Base-by-base conservation (phyloP, 1,139 yeast species). In the Sugiyamaella xylanicola region DNA sequence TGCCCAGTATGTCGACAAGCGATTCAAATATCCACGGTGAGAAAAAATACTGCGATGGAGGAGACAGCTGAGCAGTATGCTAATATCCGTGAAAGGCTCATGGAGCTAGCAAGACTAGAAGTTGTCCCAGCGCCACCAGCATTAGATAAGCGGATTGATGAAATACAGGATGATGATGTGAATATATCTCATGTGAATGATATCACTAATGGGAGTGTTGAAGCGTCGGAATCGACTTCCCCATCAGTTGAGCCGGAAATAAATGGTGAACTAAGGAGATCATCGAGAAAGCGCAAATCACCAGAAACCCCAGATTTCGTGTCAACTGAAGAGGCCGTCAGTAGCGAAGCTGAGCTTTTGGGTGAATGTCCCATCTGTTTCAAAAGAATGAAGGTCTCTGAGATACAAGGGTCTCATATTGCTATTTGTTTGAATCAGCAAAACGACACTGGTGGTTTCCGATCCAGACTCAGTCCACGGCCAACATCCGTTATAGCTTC, bases 1-100 rank as follows among this genome's bases (percentile, higher is more conserved):
- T 93, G 98, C 68, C 98, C 98, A 0, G 73, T 88, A 51, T 93
- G 99, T 70, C 79, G 86, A 39, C 75, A 80, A 11, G 89, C 84
- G 62, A 81, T 86, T 22, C 81, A 83, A 65, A 95, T 89, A 62
- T 84, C 92, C 55, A 82, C 82, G 63, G 72, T 92, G 53, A 77
- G 85, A 60, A 80, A 87, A 62, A 89, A 86, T 54, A 78, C 82
- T 27, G 74, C 86, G n/a, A 72, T 91, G 45, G 96, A 87, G 65
- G 95, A 89, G 63, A 75, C 88, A 1, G 83, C 84, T 1, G 74
- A 77, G 39, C 80, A 86, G 64, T 91, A 79, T 65, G 69, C 69
- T 35, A 68, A 71, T 8, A 63, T 82, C 17, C 73, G 69, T 19
- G 20, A 20, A 17, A 36, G 53, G 48, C 56, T 66, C 27, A 25